These are phyloP conservation scores for Quercus phellos DNA, from an alignment of 331 rosid species.

Conservation along the genomic window DNA sequence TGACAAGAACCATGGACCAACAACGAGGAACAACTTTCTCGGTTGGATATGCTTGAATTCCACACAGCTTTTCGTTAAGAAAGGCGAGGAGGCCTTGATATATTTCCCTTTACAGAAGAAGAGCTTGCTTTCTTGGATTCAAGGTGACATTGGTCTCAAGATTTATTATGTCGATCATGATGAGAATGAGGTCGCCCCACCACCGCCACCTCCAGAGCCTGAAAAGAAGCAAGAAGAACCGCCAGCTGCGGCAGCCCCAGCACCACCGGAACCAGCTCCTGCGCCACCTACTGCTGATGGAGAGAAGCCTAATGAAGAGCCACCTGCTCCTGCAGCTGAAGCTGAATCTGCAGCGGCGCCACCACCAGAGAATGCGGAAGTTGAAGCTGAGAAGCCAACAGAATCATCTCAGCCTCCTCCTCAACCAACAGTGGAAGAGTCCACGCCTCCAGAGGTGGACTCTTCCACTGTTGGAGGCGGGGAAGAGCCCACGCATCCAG, in stretches of 20 bases:
- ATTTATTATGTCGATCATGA: slow-evolving; percentile 51
- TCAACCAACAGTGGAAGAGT: background rate
- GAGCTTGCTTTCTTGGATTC: slow-evolving; percentile 43
- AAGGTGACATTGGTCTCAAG: slow-evolving; percentile 74
- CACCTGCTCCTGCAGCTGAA: background rate
- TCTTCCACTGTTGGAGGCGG: background rate
- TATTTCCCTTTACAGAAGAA: slow-evolving; percentile 64
- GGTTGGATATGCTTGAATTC: slow-evolving; percentile 63
- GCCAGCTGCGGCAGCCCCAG: background rate
- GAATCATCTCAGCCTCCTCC: background rate
- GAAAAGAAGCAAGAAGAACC: background rate
- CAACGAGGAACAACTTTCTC: slow-evolving; percentile 53
- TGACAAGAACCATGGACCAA: slow-evolving; percentile 53
- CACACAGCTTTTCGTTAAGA: slow-evolving; percentile 53
- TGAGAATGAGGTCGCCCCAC: background rate
- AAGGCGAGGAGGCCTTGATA: slow-evolving; percentile 87
- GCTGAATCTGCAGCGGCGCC: background rate
- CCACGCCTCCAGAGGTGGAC: background rate
- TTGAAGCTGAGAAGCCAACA: background rate
- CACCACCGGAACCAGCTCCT: background rate
- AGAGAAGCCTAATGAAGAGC: too few species aligned
- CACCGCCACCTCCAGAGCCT: slow-evolving; percentile 14
- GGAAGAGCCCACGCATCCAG: slow-evolving; percentile 1
- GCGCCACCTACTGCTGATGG: too few species aligned
- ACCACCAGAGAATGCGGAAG: background rate